A percentile compares a stretch with the other conserved stretches of the same genome.
Evolutionary conservation across 2,329 filamentous ascomycete genomes (phyloP).

Genomic region (Aspergillus arachidicola): DNA sequence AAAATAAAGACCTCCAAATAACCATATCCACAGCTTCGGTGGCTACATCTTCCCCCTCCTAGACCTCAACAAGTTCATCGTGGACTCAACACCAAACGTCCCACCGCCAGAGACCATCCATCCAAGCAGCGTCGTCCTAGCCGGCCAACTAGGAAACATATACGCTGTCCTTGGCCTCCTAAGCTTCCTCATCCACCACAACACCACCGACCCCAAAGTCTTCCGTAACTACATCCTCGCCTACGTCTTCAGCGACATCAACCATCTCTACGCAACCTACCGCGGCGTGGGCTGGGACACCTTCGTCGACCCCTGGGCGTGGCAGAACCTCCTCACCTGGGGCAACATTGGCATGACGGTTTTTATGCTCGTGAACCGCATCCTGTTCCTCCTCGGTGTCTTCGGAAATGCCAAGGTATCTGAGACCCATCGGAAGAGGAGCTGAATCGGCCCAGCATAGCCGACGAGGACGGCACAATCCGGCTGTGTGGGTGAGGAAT

Average conservation of each 20-base stretch:
- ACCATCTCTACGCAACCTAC: conserved; percentile 66
- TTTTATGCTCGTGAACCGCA: conserved; percentile 60
- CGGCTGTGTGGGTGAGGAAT: neutral
- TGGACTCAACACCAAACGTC: conserved; percentile 58
- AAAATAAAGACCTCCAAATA: conserved; percentile 12
- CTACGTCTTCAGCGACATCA: conserved; percentile 66
- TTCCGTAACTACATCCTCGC: conserved; percentile 69
- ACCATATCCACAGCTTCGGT: conserved; percentile 52
- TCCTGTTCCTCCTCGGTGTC: conserved; percentile 60
- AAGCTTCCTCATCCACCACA: conserved; percentile 65
- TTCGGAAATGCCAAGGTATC: conserved; percentile 53
- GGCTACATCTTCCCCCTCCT: conserved; percentile 62
- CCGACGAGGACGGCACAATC: neutral
- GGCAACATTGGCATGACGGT: conserved; percentile 70
- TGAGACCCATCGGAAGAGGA: conserved; percentile 39
- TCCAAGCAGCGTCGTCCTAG: conserved; percentile 56
- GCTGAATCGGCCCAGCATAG: conserved; percentile 25
- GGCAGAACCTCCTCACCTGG: conserved; percentile 70
- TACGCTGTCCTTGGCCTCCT: conserved; percentile 68
- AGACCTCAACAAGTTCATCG: conserved; percentile 64
- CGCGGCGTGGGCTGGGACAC: conserved; percentile 59
- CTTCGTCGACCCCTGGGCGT: conserved; percentile 57
- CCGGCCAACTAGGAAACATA: conserved; percentile 69
- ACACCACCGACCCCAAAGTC: conserved; percentile 66
- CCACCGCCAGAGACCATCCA: conserved; percentile 32